A percentile compares a stretch with the other conserved stretches of the same genome.
phyloP scores from a whole-genome alignment of 768 basidiomycete species.

The Tulasnella sp. region DNA sequence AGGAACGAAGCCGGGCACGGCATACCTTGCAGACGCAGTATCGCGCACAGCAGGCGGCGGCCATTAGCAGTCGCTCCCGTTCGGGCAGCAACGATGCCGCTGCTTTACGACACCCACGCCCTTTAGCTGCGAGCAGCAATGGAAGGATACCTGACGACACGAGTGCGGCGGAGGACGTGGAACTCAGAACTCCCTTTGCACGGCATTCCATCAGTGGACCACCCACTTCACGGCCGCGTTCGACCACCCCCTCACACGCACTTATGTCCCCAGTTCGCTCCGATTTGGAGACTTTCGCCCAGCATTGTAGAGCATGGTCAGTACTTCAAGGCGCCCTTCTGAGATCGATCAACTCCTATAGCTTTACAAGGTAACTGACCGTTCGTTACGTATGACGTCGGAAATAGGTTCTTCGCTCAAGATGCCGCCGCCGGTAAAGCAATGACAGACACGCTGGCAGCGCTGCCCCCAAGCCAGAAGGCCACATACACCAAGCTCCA shows the following conservation, averaged over 20 bases:
- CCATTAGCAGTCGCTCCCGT: conserved; percentile 17
- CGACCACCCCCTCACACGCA: conserved; percentile 67
- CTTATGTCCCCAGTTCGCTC: conserved; percentile 65
- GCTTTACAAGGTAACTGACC: conserved; percentile 7
- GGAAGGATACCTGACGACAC: conserved; percentile 1
- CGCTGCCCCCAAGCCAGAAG: conserved; percentile 78
- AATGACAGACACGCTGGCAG: conserved; percentile 82
- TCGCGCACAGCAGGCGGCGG: background rate
- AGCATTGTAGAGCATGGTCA: conserved; percentile 77
- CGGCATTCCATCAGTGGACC: conserved; percentile 52
- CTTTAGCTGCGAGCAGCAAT: conserved; percentile 2
- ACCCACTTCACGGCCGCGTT: conserved; percentile 50
- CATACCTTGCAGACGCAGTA: conserved; percentile 51
- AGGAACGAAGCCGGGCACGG: conserved; percentile 44
- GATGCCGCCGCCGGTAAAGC: conserved; percentile 74
- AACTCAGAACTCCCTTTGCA: conserved; percentile 46
- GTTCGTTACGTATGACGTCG: conserved; percentile 17
- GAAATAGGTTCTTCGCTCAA: conserved; percentile 77
- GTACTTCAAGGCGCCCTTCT: conserved; percentile 37
- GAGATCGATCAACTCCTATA: background rate
- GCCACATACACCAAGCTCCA: conserved; percentile 86
- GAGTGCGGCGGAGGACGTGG: background rate
- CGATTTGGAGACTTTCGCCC: conserved; percentile 79
- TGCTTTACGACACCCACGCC: conserved; percentile 10
- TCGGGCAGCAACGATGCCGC: conserved; percentile 16